Percentiles rank a stretch among this genome's conserved stretches.
Evolutionary conservation across 495 filamentous ascomycete species (phyloP).

Genomic region (Aspergillus bridgeri): DNA sequence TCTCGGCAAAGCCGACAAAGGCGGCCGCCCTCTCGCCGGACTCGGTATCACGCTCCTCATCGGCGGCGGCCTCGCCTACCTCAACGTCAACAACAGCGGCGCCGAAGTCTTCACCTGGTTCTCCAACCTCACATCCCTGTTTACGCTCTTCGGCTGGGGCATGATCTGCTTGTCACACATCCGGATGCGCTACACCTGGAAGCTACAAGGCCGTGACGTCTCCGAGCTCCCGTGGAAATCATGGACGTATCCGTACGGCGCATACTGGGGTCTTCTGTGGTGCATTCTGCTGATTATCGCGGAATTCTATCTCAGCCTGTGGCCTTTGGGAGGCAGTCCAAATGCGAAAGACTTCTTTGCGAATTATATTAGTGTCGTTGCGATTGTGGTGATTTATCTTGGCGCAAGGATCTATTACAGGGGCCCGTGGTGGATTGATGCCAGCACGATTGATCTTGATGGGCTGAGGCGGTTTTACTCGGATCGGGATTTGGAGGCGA

Average conservation of each 20-base stretch:
- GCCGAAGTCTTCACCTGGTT: slow-evolving; percentile 58
- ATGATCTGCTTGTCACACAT: slow-evolving; percentile 54
- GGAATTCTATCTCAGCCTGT: slow-evolving; percentile 28
- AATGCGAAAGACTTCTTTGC: slow-evolving; percentile 28
- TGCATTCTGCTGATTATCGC: slow-evolving; percentile 24
- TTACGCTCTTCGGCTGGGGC: slow-evolving; percentile 56
- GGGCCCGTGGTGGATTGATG: slow-evolving; percentile 31
- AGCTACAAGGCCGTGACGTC: slow-evolving; percentile 53
- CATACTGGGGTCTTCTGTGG: slow-evolving; percentile 25
- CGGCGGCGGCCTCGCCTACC: slow-evolving; percentile 41
- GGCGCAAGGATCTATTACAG: slow-evolving; percentile 21
- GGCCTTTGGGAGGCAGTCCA: slow-evolving; percentile 17
- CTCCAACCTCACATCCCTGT: slow-evolving; percentile 50
- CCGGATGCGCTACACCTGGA: slow-evolving; percentile 63
- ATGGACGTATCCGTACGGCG: slow-evolving; percentile 29
- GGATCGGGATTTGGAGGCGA: slow-evolving; percentile 14
- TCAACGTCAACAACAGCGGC: slow-evolving; percentile 47
- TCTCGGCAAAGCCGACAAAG: slow-evolving; percentile 47
- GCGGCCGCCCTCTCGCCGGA: slow-evolving; percentile 47
- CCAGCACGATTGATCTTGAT: slow-evolving; percentile 28
- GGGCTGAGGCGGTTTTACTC: slow-evolving; percentile 18
- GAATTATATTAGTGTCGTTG: slow-evolving; percentile 24
- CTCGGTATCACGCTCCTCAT: slow-evolving; percentile 43
- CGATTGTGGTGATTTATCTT: slow-evolving; percentile 23
- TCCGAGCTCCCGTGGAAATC: slow-evolving; percentile 66